Percentiles rank a stretch among this genome's conserved stretches.
Conservation (phyloP, 1,284 basidiomycete species). For the Fistulinella staudtii region DNA sequence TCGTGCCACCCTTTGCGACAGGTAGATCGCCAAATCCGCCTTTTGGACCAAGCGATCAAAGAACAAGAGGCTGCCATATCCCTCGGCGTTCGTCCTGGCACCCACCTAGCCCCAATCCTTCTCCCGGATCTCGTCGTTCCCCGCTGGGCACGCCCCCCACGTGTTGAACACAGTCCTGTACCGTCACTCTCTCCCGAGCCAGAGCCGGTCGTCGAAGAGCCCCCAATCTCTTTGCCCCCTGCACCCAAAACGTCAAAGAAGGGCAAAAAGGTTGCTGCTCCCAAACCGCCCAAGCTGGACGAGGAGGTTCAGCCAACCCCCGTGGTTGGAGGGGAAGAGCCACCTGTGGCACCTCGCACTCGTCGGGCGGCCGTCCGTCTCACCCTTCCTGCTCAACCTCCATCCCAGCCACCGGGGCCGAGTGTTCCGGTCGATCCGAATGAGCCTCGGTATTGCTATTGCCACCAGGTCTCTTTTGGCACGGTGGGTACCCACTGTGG, state of each 20-base stretch:
- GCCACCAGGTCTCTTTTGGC: constrained; percentile 71
- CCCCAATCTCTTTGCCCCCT: constrained; percentile 7
- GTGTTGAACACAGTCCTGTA: constrained; percentile 41
- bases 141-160: constrained; percentile 43
- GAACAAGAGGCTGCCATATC: constrained; percentile 64
- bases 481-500: constrained; percentile 47
- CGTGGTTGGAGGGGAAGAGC: constrained; percentile 13
- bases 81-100: constrained; percentile 49
- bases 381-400: constrained; percentile 36
- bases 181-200: constrained; percentile 34
- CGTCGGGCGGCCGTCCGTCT: constrained; percentile 37
- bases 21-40: constrained; percentile 70
- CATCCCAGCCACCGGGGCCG: constrained; percentile 13
- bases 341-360: constrained; percentile 10
- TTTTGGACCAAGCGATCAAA: constrained; percentile 69
- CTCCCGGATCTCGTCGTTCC: constrained; percentile 59
- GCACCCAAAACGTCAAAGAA: constrained; percentile 21
- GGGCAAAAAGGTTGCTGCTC: constrained; percentile 18
- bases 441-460: constrained; percentile 73
- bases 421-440: constrained; percentile 36
- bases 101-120: constrained; percentile 50
- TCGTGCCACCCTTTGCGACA: constrained; percentile 15
- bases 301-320: constrained; percentile 14
- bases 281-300: constrained; percentile 17
- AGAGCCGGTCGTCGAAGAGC: constrained; percentile 23